A percentile compares a stretch with the other conserved stretches of the same genome.
These are phyloP conservation scores for Malassezia nana DNA, from an alignment of 1,284 basidiomycete genomes.

Conservation along the genomic window DNA sequence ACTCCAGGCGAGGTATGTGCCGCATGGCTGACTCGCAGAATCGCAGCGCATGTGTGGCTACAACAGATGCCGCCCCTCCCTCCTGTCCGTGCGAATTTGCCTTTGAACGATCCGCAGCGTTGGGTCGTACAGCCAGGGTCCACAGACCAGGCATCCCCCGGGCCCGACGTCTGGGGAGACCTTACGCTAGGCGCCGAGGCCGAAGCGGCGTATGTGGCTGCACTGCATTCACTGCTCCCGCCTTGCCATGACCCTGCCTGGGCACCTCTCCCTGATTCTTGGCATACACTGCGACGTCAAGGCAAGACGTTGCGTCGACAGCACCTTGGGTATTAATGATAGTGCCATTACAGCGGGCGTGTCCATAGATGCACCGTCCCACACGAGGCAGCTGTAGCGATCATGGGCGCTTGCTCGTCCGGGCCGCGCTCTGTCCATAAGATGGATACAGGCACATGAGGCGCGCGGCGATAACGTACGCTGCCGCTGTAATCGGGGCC, in stretches of 20 bases:
- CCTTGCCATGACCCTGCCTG: neutral
- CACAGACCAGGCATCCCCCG: neutral
- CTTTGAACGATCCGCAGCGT: slow-evolving; percentile 18
- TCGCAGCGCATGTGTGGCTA: slow-evolving; percentile 18
- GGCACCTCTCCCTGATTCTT: slow-evolving; percentile 6
- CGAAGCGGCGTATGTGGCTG: slow-evolving; percentile 25
- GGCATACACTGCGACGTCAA: slow-evolving; percentile 13
- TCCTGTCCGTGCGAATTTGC: slow-evolving; percentile 17
- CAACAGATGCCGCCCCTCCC: slow-evolving; percentile 18
- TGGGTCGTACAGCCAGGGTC: slow-evolving; percentile 18
- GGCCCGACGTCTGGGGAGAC: slow-evolving; percentile 3
- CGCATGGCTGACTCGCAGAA: slow-evolving; percentile 3
- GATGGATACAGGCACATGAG: slow-evolving; percentile 56
- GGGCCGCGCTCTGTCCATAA: slow-evolving; percentile 79
- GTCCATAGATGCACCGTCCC: slow-evolving; percentile 40
- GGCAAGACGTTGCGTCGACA: slow-evolving; percentile 18
- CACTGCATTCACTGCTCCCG: slow-evolving; percentile 19
- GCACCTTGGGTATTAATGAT: slow-evolving; percentile 19
- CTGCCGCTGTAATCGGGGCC: slow-evolving; percentile 54
- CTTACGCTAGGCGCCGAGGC: neutral
- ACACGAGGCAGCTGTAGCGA: slow-evolving; percentile 73
- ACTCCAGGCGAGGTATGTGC: slow-evolving; percentile 27
- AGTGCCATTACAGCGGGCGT: neutral
- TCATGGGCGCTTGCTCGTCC: slow-evolving; percentile 51
- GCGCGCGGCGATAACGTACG: slow-evolving; percentile 58